Percentiles rank a stretch among this genome's conserved stretches.
Conservation (phyloP, 768 basidiomycete genomes). For the Dentipellis fragilis region DNA sequence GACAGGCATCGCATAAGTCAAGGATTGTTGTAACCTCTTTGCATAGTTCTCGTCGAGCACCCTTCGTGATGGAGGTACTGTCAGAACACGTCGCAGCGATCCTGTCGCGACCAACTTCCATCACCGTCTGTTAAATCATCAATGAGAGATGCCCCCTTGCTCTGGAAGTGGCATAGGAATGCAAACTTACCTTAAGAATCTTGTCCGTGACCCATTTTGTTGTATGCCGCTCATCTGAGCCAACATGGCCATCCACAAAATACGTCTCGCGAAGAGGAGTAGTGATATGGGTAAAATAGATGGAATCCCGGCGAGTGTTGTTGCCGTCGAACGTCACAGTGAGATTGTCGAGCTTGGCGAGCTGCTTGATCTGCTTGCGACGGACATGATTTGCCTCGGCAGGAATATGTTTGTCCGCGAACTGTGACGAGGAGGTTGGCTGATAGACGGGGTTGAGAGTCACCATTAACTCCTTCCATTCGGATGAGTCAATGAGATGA, state of each 20-base stretch:
- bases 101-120: neutral
- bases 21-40: neutral
- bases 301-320: conserved; percentile 6
- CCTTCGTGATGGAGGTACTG: neutral
- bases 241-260: neutral
- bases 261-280: neutral
- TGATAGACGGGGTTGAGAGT: neutral
- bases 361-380: neutral
- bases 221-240: neutral
- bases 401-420: conserved; percentile 8
- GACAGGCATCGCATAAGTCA: neutral
- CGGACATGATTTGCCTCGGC: conserved; percentile 8
- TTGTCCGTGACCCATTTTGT: neutral
- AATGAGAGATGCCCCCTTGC: neutral
- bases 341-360: conserved; percentile 3
- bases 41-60: neutral
- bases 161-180: neutral
- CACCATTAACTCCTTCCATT: neutral
- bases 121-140: neutral
- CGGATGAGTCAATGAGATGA: conserved; percentile 13
- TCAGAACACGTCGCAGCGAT: neutral
- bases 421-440: neutral
- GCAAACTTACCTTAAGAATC: neutral
- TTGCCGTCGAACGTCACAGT: conserved; percentile 16
- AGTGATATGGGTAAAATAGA: neutral